Evolutionary conservation across 2,329 filamentous ascomycete genomes (phyloP).

Genomic region (Xylariaceae sp.): DNA sequence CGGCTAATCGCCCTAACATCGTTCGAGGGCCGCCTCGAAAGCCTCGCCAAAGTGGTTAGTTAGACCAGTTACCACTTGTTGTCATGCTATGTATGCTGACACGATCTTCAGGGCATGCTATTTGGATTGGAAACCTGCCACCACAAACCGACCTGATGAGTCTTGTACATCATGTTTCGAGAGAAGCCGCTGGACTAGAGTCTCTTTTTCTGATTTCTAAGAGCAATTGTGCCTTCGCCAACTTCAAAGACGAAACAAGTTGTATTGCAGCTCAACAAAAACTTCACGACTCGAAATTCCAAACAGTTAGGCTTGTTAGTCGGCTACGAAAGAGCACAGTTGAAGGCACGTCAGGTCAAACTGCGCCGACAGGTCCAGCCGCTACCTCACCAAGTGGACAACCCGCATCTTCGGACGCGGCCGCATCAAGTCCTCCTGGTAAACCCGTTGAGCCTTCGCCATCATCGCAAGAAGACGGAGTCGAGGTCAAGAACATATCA

Average conservation of each 20-base stretch:
- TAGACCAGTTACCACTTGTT: slow-evolving; percentile 8
- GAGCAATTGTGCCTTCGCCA: slow-evolving; percentile 96
- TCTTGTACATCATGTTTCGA: slow-evolving; percentile 90
- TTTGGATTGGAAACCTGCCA: slow-evolving; percentile 95
- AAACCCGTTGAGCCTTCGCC: slow-evolving; percentile 21
- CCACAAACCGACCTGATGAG: slow-evolving; percentile 80
- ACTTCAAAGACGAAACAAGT: slow-evolving; percentile 81
- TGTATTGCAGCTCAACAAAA: slow-evolving; percentile 79
- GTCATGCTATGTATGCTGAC: slow-evolving; percentile 7
- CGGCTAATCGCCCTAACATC: slow-evolving; percentile 46
- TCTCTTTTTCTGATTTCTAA: slow-evolving; percentile 95
- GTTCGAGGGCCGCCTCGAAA: slow-evolving; percentile 62
- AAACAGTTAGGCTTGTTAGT: slow-evolving; percentile 84
- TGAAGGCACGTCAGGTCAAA: slow-evolving; percentile 49
- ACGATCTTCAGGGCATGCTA: slow-evolving; percentile 69
- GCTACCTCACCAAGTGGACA: slow-evolving; percentile 44
- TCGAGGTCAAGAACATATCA: slow-evolving; percentile 23
- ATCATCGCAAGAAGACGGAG: slow-evolving; percentile 24
- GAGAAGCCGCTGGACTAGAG: slow-evolving; percentile 78
- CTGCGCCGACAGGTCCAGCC: slow-evolving; percentile 62
- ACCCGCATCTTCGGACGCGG: slow-evolving; percentile 24
- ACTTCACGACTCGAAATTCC: slow-evolving; percentile 89
- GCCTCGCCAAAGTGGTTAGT: slow-evolving; percentile 66
- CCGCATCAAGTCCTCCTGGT: slow-evolving; percentile 20
- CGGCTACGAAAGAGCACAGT: slow-evolving; percentile 68